These are phyloP conservation scores for Penicillium nucicola DNA, from an alignment of 495 filamentous ascomycete genomes.

Conservation along the genomic window DNA sequence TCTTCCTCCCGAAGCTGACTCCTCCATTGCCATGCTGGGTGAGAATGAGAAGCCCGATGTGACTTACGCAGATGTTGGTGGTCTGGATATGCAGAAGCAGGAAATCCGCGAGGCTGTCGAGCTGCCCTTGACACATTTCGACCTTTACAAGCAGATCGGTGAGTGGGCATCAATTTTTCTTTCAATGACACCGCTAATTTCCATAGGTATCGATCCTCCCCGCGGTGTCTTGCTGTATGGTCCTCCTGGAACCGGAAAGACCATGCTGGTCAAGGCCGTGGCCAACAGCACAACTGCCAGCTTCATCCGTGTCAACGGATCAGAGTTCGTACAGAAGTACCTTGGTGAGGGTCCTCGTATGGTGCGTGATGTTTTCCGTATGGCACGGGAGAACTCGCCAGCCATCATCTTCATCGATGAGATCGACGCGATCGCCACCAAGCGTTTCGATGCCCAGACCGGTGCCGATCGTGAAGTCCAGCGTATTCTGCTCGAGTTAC, in stretches of 20 bases:
- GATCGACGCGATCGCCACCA: slow-evolving; percentile 97
- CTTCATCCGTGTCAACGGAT: slow-evolving; percentile 97
- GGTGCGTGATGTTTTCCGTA: slow-evolving; percentile 98
- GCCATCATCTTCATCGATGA: slow-evolving; percentile 99
- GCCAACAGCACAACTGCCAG: slow-evolving; percentile 97
- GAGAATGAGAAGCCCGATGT: slow-evolving; percentile 97
- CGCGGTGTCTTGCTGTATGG: slow-evolving; percentile 95
- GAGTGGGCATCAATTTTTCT: slow-evolving; percentile 10
- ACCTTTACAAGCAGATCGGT: slow-evolving; percentile 96
- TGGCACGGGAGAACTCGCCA: slow-evolving; percentile 97
- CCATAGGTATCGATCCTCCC: slow-evolving; percentile 85
- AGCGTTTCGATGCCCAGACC: slow-evolving; percentile 97
- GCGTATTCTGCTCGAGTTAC: slow-evolving; percentile 91
- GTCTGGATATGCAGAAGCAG: slow-evolving; percentile 99
- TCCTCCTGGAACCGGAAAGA: slow-evolving; percentile 96
- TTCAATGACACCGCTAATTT: slow-evolving; percentile 18
- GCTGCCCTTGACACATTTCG: slow-evolving; percentile 92
- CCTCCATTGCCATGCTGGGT: slow-evolving; percentile 96
- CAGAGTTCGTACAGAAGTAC: slow-evolving; percentile 98
- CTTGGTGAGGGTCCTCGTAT: slow-evolving; percentile 96
- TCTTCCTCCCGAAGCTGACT: slow-evolving; percentile 94
- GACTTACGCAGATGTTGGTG: slow-evolving; percentile 96
- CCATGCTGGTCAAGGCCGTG: slow-evolving; percentile 97
- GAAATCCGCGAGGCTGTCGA: slow-evolving; percentile 98
- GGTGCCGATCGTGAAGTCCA: slow-evolving; percentile 97